phyloP scores from a whole-genome alignment of 371 early-diverging fungal species.

The Sporodiniella umbellata region DNA sequence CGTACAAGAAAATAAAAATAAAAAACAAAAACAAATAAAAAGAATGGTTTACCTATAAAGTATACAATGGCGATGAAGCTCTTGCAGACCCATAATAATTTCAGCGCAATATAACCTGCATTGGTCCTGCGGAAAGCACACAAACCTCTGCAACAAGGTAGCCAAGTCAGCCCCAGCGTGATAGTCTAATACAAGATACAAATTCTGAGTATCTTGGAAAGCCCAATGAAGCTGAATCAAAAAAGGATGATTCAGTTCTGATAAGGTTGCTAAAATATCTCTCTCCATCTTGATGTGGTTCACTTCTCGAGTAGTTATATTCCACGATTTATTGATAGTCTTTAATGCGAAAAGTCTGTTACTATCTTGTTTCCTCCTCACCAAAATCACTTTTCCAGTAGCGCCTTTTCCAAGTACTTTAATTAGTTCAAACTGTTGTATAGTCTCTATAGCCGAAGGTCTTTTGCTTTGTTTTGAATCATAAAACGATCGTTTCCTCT shows the following conservation, averaged over 20 bases:
- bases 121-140: constrained; percentile 33
- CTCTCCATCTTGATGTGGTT: constrained; percentile 56
- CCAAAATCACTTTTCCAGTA: constrained; percentile 74
- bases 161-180: constrained; percentile 81
- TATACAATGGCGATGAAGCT: constrained; percentile 73
- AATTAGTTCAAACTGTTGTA: constrained; percentile 51
- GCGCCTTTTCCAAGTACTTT: constrained; percentile 58
- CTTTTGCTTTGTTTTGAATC: neutral
- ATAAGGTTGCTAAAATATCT: constrained; percentile 45
- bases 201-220: constrained; percentile 86
- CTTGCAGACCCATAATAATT: constrained; percentile 72
- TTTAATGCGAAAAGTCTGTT: constrained; percentile 86
- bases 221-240: constrained; percentile 87
- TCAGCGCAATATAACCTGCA: constrained; percentile 77
- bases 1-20: neutral
- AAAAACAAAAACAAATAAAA: neutral
- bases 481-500: constrained; percentile 7
- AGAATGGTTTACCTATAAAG: constrained; percentile 57
- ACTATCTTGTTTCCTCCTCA: constrained; percentile 62
- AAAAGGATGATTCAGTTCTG: constrained; percentile 80
- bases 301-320: constrained; percentile 82
- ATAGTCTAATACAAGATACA: constrained; percentile 91
- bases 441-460: neutral
- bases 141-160: constrained; percentile 35
- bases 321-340: constrained; percentile 91